Conservation (phyloP, 805 yeast genomes). For the Starmerella vitae region DNA sequence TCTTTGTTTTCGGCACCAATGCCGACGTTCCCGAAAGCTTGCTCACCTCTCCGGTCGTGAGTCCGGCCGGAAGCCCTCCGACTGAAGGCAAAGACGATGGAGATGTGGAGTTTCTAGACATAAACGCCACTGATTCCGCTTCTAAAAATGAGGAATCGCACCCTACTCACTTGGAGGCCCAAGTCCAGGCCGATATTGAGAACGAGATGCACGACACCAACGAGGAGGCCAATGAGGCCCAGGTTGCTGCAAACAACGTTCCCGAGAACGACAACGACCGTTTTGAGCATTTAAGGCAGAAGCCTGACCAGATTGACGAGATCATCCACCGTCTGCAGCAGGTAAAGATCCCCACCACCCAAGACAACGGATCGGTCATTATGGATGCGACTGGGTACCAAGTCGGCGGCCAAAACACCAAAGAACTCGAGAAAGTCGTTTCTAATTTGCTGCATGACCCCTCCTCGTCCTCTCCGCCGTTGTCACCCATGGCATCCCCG, state of each 20-base stretch:
- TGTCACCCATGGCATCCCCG: constrained; percentile 11
- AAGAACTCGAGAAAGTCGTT: constrained; percentile 63
- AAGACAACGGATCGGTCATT: constrained; percentile 77
- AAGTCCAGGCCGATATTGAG: not conserved
- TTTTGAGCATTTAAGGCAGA: constrained; percentile 13
- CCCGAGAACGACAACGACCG: constrained; percentile 6
- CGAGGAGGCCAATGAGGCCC: too few relatives aligned
- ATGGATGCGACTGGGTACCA: constrained; percentile 94
- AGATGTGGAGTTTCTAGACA: constrained; percentile 21
- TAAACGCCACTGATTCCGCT: too few relatives aligned
- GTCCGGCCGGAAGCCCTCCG: constrained; percentile 42
- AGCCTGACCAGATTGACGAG: constrained; percentile 20
- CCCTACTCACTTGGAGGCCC: not conserved
- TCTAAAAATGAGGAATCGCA: not conserved
- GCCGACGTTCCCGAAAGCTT: constrained; percentile 59
- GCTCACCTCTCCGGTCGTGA: constrained; percentile 75
- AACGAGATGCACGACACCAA: not conserved
- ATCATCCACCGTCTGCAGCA: constrained; percentile 24
- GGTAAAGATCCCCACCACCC: constrained; percentile 76
- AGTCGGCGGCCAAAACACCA: constrained; percentile 44
- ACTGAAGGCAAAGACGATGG: constrained; percentile 10
- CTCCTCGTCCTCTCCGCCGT: constrained; percentile 13
- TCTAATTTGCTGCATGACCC: constrained; percentile 7
- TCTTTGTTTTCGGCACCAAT: constrained; percentile 82
- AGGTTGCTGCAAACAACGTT: not conserved